Base-by-base conservation (phyloP, 768 basidiomycete species). In the Coprinopsis marcescibilis region DNA sequence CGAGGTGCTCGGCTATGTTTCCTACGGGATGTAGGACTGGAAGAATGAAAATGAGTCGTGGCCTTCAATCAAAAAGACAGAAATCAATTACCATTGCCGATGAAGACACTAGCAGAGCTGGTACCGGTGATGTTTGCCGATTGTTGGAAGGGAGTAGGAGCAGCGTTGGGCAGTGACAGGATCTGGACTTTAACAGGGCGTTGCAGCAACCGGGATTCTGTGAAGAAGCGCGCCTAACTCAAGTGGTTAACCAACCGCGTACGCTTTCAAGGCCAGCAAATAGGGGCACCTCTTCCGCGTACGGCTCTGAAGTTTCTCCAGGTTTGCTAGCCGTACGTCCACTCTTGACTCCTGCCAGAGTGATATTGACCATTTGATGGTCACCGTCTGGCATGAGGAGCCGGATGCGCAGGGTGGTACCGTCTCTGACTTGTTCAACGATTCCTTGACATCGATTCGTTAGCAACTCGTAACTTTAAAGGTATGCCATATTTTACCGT, bases 391-490 rank as follows among this genome's bases (percentile, higher is more conserved):
- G 86, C 71, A 97, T 79, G 46, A 96, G 70, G 38, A 98, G 76
- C 41, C 96, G 83, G 39, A 87, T 80, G 17, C 95, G 85, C 24
- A 98, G 67, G 23, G 90, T 94, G 17, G 89, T 85, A 40, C 93
- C 95, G 60, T 98, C 94, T 41, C 88, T 79, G 43, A 97, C 92
- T 60, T 88, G 84, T 66, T 99, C 95, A 49, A 98, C 89, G 50
- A 97, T 78, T 39, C 87, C 93, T 94, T 49, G 2, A 27, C 26
- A 21, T 29, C 53, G 25, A 49, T 1, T 11, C 19, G 38, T 34
- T 57, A 15, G 4, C 19, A 57, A 49, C 24, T 35, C 32, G 4
- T 35, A 37, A 24, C 29, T 2, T 4, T 47, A 34, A n/a, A 27
- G 43, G 15, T 17, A 13, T 24, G 29, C 24, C 25, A 20, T 25